phyloP scores from a whole-genome alignment of 208 protist species.

The Acanthamoeba lenticulata region DNA sequence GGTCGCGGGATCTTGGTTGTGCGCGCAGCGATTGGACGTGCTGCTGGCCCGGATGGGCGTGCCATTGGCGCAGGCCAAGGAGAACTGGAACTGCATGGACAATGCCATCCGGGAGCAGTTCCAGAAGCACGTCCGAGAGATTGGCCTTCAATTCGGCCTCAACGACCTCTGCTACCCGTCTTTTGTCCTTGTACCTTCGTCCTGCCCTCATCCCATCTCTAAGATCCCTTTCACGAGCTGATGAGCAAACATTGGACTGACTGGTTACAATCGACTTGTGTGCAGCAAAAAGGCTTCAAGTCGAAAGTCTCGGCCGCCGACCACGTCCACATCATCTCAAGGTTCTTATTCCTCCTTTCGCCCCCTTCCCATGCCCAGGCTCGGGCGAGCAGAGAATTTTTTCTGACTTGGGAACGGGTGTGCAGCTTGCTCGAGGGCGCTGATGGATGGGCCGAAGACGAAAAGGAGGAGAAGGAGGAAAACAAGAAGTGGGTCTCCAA shows the following conservation, averaged over 20 bases:
- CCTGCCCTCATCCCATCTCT: not conserved
- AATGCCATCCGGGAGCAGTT: constrained; percentile 52
- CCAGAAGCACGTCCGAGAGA: constrained; percentile 9
- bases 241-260: too few relatives aligned
- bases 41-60: constrained; percentile 77
- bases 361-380: not conserved
- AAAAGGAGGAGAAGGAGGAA: constrained; percentile 4
- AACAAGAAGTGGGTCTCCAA: constrained; percentile 39
- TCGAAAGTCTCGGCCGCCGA: constrained; percentile 73
- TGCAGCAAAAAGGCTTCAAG: constrained; percentile 67
- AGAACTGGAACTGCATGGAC: constrained; percentile 71
- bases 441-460: constrained; percentile 31
- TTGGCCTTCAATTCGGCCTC: constrained; percentile 61
- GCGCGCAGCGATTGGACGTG: constrained; percentile 43
- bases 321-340: constrained; percentile 66
- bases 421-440: constrained; percentile 23
- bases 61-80: constrained; percentile 69
- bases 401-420: not conserved
- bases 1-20: not conserved
- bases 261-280: too few relatives aligned
- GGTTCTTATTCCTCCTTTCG: not conserved
- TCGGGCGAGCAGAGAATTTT: not conserved
- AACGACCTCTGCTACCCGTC: constrained; percentile 65
- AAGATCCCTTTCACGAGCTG: too few relatives aligned
- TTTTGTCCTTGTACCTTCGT: constrained; percentile 45